Percentiles rank a stretch among this genome's conserved stretches.
Conservation (phyloP, 2,329 filamentous ascomycete genomes). For the Hymenoscyphus scutula region DNA sequence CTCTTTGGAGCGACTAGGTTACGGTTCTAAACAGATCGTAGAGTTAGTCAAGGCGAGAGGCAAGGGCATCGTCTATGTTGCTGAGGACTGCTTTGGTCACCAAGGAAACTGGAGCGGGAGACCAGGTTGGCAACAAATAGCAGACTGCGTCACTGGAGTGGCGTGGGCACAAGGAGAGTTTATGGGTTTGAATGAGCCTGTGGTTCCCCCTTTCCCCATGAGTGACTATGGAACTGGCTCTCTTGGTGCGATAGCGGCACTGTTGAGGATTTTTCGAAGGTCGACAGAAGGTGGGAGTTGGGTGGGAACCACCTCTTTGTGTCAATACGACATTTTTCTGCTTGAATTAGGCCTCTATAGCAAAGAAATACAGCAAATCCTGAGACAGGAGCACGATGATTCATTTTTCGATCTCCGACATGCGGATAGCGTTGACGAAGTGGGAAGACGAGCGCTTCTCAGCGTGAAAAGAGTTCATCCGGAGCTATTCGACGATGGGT, state of each 20-base stretch:
- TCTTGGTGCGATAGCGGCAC: constrained; percentile 65
- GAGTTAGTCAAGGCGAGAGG: constrained; percentile 52
- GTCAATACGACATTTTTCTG: constrained; percentile 67
- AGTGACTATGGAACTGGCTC: constrained; percentile 70
- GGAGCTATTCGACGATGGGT: constrained; percentile 34
- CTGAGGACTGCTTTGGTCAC: constrained; percentile 71
- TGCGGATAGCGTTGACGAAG: constrained; percentile 35
- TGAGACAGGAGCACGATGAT: constrained; percentile 25
- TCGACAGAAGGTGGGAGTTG: constrained; percentile 64
- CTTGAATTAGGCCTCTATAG: constrained; percentile 59
- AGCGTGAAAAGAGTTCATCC: constrained; percentile 33
- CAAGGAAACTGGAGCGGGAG: constrained; percentile 60
- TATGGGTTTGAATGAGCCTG: constrained; percentile 60
- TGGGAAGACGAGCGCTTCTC: constrained; percentile 30
- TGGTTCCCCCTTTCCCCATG: constrained; percentile 64
- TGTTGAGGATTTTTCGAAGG: constrained; percentile 61
- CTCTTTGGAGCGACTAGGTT: constrained; percentile 61
- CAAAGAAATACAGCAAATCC: constrained; percentile 45
- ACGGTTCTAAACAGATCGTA: constrained; percentile 54
- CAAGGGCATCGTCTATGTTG: constrained; percentile 65
- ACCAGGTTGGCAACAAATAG: constrained; percentile 71
- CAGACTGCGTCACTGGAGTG: constrained; percentile 45
- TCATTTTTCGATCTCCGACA: constrained; percentile 33
- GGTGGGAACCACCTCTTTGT: constrained; percentile 60
- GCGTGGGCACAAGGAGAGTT: constrained; percentile 51